Base-by-base conservation (phyloP, 2,329 filamentous ascomycete species). In the Ophiocordyceps camponoti-saundersi region DNA sequence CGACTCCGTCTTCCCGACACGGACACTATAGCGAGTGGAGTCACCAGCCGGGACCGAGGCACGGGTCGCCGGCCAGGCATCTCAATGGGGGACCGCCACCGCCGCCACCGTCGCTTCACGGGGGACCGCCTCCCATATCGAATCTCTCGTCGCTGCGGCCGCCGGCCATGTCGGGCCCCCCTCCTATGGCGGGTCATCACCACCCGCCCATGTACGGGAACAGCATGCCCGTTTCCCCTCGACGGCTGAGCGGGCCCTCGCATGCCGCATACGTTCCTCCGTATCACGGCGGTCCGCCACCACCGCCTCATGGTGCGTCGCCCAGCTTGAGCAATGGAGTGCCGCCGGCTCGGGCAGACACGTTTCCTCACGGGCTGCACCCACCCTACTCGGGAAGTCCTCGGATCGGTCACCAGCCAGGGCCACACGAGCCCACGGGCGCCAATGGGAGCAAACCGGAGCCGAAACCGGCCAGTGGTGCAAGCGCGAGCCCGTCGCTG, bases 401-500 rank as follows among this genome's bases (percentile, higher is more conserved):
- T n/a, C 61, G 66, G 47, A 69, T 65, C n/a, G 62, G 63, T 22
- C 40, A 22, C 20, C 53, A 58, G 7, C 56, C 59, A 8, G 56
- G 44, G 16, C 47, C 48, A n/a, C 49, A 48, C 21, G 53, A 57
- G 12, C 56, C 36, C 3, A 21, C 57, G 4, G 53, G 54, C 12
- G 47, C 56, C 52, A 55, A 64, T 51, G 21, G 53, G 48, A 21
- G 55, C 54, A 55, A 58, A 30, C 53, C 65, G 47, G 70, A 74
- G 44, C 59, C 51, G 20, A 65, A 72, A 44, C 67, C 71, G 30
- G 64, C 71, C 29, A 75, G 73, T 45, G 82, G 82, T n/a, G 83
- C 83, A 4, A 88, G 84, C 56, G 82, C 83, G 16, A 88, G 80
- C 56, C 82, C 84, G 12, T 87, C 83, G 11, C 61, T 89, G 50